These are phyloP conservation scores for Xerocomellus dryophilus DNA, from an alignment of 768 basidiomycete species.

Conservation along the genomic window DNA sequence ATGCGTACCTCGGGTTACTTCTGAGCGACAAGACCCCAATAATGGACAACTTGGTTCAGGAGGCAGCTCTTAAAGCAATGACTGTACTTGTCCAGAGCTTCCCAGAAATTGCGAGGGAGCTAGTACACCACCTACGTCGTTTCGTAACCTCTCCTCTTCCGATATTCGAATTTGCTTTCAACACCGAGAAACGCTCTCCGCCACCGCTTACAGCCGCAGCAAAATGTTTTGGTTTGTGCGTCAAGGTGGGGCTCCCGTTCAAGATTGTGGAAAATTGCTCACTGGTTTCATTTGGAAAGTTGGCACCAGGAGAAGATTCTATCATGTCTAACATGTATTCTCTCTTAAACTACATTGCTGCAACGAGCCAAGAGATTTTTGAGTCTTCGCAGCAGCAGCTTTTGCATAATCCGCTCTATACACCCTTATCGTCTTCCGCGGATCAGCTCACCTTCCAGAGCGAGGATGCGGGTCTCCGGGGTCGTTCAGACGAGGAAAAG, in stretches of 20 bases:
- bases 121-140: constrained; percentile 77
- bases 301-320: constrained; percentile 83
- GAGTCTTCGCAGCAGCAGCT: constrained; percentile 49
- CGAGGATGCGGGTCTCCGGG: constrained; percentile 60
- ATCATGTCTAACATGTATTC: constrained; percentile 97
- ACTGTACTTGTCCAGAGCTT: constrained; percentile 86
- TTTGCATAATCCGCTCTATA: constrained; percentile 41
- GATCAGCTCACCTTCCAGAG: constrained; percentile 55
- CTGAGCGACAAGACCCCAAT: constrained; percentile 80
- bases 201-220: constrained; percentile 82
- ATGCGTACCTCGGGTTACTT: constrained; percentile 65
- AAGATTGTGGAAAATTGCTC: neutral
- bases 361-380: constrained; percentile 73
- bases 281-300: constrained; percentile 39
- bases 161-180: constrained; percentile 85
- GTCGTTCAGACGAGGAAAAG: constrained; percentile 80
- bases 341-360: constrained; percentile 86
- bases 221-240: constrained; percentile 85
- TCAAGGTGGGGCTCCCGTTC: constrained; percentile 50
- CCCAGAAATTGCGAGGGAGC: constrained; percentile 67
- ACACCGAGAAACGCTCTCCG: constrained; percentile 66
- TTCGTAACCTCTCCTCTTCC: constrained; percentile 87
- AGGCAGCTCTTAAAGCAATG: constrained; percentile 84
- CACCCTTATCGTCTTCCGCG: constrained; percentile 29
- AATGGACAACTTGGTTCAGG: constrained; percentile 80